Percentiles rank a stretch among this genome's conserved stretches.
phyloP scores from a whole-genome alignment of 257 asterid species.

The Eucommia ulmoides region DNA sequence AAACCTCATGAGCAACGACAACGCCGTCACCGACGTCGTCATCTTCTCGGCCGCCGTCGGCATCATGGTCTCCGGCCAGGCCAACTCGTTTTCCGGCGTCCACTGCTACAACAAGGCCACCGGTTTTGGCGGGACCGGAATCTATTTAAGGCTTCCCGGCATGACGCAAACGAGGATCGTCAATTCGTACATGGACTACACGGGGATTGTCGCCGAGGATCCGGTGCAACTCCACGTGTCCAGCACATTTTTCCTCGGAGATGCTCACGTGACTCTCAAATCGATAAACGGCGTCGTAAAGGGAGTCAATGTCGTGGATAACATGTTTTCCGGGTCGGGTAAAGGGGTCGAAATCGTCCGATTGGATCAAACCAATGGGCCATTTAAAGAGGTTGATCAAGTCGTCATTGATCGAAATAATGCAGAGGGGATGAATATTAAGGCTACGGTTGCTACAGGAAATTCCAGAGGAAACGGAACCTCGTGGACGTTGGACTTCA shows the following conservation, averaged over 20 bases:
- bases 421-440: slow-evolving; percentile 54
- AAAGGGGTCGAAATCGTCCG: slow-evolving; percentile 52
- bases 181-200: slow-evolving; percentile 63
- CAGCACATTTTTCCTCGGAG: slow-evolving; percentile 69
- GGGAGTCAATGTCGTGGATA: slow-evolving; percentile 63
- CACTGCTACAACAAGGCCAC: slow-evolving; percentile 95
- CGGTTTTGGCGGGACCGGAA: slow-evolving; percentile 80
- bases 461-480: slow-evolving; percentile 35
- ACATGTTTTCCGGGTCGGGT: slow-evolving; percentile 62
- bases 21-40: slow-evolving; percentile 63
- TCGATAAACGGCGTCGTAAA: slow-evolving; percentile 48
- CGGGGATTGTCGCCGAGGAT: slow-evolving; percentile 84
- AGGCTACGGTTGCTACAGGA: slow-evolving; percentile 50
- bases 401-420: slow-evolving; percentile 51
- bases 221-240: slow-evolving; percentile 77
- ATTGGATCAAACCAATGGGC: slow-evolving; percentile 29
- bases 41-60: slow-evolving; percentile 75
- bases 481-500: slow-evolving; percentile 63
- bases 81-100: slow-evolving; percentile 55
- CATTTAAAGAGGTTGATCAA: slow-evolving; percentile 44
- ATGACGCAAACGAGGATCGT: slow-evolving; percentile 65
- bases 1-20: slow-evolving; percentile 53
- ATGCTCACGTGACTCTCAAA: slow-evolving; percentile 41
- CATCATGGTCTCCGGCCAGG: slow-evolving; percentile 54
- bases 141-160: slow-evolving; percentile 51